A percentile compares a stretch with the other conserved stretches of the same genome.
phyloP scores from a whole-genome alignment of 2,329 filamentous ascomycete species.

The Nakataea oryzae region DNA sequence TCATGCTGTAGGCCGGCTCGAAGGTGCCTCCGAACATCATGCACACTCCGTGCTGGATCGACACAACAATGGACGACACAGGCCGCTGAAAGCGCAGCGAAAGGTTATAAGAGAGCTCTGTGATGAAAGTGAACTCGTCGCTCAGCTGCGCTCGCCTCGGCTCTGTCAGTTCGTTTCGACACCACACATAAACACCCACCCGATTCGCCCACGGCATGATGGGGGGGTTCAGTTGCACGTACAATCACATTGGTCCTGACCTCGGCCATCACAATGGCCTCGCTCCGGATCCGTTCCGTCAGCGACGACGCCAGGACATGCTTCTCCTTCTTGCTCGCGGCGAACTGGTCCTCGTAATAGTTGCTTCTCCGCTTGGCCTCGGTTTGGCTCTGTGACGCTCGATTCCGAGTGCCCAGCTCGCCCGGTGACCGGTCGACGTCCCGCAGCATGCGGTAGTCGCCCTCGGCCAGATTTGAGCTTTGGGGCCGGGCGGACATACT shows the following conservation, averaged over 20 bases:
- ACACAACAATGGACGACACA: slow-evolving; percentile 63
- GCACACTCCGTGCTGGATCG: slow-evolving; percentile 64
- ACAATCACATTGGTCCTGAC: slow-evolving; percentile 56
- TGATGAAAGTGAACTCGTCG: slow-evolving; percentile 66
- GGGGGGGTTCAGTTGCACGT: slow-evolving; percentile 16
- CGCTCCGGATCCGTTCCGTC: slow-evolving; percentile 36
- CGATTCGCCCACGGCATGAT: neutral
- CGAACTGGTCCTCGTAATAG: slow-evolving; percentile 36
- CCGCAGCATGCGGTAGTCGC: slow-evolving; percentile 22
- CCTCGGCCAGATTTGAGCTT: slow-evolving; percentile 23
- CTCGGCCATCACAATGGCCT: slow-evolving; percentile 52
- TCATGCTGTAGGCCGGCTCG: slow-evolving; percentile 70
- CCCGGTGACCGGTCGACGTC: slow-evolving; percentile 28
- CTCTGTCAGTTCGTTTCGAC: neutral
- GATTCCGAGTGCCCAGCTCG: slow-evolving; percentile 18
- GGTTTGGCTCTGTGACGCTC: slow-evolving; percentile 19
- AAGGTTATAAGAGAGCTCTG: slow-evolving; percentile 61
- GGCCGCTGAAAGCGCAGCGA: slow-evolving; percentile 67
- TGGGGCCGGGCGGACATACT: neutral
- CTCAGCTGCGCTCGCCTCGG: slow-evolving; percentile 42
- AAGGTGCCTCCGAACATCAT: slow-evolving; percentile 67
- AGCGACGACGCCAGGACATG: slow-evolving; percentile 13
- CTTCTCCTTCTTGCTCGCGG: slow-evolving; percentile 16
- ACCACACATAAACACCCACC: neutral
- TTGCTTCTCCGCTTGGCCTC: slow-evolving; percentile 26